Evolutionary conservation across 306 rosid species (phyloP).

Genomic region (Prunus dulcis): DNA sequence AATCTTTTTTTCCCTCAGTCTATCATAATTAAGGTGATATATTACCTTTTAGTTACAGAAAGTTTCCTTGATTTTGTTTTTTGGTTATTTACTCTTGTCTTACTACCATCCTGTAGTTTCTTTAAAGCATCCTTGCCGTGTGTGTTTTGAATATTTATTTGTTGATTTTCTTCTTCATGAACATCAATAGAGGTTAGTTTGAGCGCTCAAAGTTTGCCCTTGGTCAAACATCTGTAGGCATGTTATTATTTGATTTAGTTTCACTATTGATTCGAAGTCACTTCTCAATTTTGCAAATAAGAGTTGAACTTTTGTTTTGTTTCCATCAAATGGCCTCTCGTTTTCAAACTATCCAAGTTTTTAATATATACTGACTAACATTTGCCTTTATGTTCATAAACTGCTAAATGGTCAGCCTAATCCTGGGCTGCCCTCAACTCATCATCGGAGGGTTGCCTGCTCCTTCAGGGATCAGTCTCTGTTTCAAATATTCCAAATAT

Average conservation of each 20-base stretch:
- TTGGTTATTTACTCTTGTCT: background rate
- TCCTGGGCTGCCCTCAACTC: constrained; percentile 85
- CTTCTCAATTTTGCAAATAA: background rate
- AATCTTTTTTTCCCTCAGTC: constrained; percentile 3
- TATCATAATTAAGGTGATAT: constrained; percentile 20
- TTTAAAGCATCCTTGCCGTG: background rate
- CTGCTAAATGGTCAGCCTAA: constrained; percentile 63
- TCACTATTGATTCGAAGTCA: background rate
- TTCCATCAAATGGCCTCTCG: background rate
- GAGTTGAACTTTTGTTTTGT: background rate
- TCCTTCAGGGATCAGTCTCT: constrained; percentile 90
- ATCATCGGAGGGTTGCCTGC: constrained; percentile 98
- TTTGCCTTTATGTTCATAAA: constrained; percentile 23
- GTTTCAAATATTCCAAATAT: constrained; percentile 89
- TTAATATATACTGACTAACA: background rate
- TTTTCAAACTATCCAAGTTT: background rate
- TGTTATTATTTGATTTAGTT: background rate
- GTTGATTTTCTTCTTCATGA: background rate
- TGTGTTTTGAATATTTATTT: background rate
- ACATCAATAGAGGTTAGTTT: background rate
- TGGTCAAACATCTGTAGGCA: background rate
- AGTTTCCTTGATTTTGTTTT: background rate
- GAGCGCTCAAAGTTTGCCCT: background rate
- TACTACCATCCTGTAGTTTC: background rate
- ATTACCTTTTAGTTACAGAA: background rate